These are phyloP conservation scores for Diplodia seriata DNA, from an alignment of 2,329 filamentous ascomycete genomes.

Conservation along the genomic window DNA sequence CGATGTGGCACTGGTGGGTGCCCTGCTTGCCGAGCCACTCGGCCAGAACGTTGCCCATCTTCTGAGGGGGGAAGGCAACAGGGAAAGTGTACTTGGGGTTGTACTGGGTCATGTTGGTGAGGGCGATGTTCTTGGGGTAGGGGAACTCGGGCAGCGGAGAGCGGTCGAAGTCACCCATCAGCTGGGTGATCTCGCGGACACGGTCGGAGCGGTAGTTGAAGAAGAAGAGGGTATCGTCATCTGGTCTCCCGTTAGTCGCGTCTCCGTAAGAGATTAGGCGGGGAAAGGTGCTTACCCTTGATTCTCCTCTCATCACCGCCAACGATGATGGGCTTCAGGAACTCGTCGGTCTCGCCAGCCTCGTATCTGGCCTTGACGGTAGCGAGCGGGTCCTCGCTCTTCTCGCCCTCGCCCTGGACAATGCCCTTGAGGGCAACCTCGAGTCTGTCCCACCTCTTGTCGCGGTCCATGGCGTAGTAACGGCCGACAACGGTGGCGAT, in stretches of 20 bases:
- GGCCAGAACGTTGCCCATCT: constrained; percentile 97
- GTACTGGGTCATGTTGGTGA: constrained; percentile 99
- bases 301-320: constrained; percentile 85
- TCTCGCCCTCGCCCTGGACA: constrained; percentile 84
- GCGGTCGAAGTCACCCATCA: constrained; percentile 90
- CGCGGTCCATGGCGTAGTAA: constrained; percentile 99
- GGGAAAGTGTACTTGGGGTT: constrained; percentile 94
- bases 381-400: constrained; percentile 81
- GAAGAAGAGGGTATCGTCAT: constrained; percentile 96
- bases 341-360: constrained; percentile 91
- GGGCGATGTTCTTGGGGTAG: constrained; percentile 84
- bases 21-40: constrained; percentile 93
- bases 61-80: constrained; percentile 90
- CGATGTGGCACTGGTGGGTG: constrained; percentile 92
- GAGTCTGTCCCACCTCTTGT: constrained; percentile 98
- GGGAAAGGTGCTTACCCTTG: constrained; percentile 65
- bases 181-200: constrained; percentile 93
- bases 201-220: constrained; percentile 99
- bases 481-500: constrained; percentile 92
- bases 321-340: constrained; percentile 96
- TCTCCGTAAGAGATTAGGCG: constrained; percentile 38
- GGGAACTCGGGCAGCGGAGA: constrained; percentile 89
- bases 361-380: constrained; percentile 88
- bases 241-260: constrained; percentile 53
- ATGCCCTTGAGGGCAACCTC: constrained; percentile 89